These are phyloP conservation scores for Cercis canadensis DNA, from an alignment of 306 rosid genomes.

Conservation along the genomic window DNA sequence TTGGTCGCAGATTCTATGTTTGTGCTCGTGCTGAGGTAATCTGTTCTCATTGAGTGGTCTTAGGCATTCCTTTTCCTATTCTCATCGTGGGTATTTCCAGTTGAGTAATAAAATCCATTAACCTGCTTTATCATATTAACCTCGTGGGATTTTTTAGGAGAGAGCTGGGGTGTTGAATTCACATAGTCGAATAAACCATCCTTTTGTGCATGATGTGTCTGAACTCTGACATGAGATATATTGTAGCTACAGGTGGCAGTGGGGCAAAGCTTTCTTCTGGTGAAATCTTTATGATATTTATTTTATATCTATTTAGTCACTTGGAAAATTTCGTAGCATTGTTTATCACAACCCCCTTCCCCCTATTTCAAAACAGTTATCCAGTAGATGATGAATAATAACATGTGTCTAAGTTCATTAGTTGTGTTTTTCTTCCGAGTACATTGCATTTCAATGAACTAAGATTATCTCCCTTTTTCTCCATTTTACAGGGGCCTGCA, in stretches of 20 bases:
- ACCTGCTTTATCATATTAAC: neutral
- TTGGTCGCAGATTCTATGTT: constrained; percentile 85
- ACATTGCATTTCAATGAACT: neutral
- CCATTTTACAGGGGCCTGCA: constrained; percentile 75
- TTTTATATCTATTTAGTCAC: neutral
- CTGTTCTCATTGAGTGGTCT: neutral
- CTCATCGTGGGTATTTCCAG: no score
- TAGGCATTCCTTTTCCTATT: neutral
- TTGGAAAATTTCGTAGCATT: neutral
- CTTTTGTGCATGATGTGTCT: no score
- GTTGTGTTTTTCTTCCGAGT: neutral
- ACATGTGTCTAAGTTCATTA: neutral
- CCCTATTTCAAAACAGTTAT: neutral
- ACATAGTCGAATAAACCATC: constrained; percentile 50
- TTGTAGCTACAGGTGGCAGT: no score
- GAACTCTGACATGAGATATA: no score
- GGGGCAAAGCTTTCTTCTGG: no score
- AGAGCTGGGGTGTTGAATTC: no score
- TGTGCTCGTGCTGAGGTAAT: constrained; percentile 39
- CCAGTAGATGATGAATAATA: constrained; percentile 14
- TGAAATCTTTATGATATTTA: neutral
- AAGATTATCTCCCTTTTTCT: constrained; percentile 12
- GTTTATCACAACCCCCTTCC: neutral
- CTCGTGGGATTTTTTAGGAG: no score
- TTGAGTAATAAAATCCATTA: no score